Percentiles rank a stretch among this genome's conserved stretches.
phyloP scores from a whole-genome alignment of 2,329 filamentous ascomycete genomes.

The Monilinia fructigena region DNA sequence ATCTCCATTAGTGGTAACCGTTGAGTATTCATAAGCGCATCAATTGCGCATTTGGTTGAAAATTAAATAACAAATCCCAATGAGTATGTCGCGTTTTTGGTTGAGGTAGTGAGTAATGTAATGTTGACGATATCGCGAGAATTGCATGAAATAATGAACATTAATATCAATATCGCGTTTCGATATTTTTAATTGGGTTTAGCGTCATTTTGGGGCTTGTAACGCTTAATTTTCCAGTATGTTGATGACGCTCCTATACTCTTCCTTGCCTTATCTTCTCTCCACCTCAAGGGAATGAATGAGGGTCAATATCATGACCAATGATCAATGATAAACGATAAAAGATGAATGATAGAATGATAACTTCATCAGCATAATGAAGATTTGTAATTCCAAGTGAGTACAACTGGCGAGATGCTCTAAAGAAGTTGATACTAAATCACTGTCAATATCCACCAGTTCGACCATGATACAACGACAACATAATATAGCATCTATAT shows the following conservation, averaged over 20 bases:
- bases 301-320: background rate
- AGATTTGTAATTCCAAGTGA: background rate
- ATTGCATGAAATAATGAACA: background rate
- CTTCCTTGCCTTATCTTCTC: background rate
- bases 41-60: constrained; percentile 18
- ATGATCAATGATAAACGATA: no score
- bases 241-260: background rate
- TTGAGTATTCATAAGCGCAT: constrained; percentile 44
- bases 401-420: background rate
- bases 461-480: constrained; percentile 8
- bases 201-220: constrained; percentile 17
- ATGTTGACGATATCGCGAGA: constrained; percentile 16
- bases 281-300: background rate
- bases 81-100: background rate
- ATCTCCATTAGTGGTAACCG: constrained; percentile 51
- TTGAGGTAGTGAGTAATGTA: background rate
- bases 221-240: background rate
- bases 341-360: background rate
- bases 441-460: background rate
- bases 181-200: constrained; percentile 21
- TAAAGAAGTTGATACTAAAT: background rate
- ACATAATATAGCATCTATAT: background rate
- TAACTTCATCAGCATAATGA: background rate
- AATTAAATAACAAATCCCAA: background rate
- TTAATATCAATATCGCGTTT: constrained; percentile 19